Percentiles rank a stretch among this genome's conserved stretches.
These are phyloP conservation scores for Boletus pseudopeckii DNA, from an alignment of 768 basidiomycete species.

Conservation along the genomic window DNA sequence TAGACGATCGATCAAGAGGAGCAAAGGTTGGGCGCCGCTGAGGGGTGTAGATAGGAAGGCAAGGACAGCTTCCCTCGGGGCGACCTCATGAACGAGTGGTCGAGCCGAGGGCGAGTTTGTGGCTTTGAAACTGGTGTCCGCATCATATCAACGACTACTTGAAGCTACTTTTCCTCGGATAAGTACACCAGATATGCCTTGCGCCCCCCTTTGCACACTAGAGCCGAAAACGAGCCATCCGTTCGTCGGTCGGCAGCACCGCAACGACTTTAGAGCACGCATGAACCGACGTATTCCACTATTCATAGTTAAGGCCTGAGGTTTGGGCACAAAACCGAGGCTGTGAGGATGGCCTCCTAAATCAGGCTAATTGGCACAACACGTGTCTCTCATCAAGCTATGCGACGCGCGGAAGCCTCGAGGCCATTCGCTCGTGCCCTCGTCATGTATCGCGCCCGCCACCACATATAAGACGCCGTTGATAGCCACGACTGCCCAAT, in stretches of 20 bases:
- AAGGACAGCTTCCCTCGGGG: not conserved
- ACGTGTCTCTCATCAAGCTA: slow-evolving; percentile 21
- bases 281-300: too few relatives aligned
- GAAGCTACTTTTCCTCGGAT: too few relatives aligned
- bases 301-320: too few relatives aligned
- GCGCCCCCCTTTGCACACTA: slow-evolving; percentile 1
- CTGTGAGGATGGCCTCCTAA: slow-evolving; percentile 15
- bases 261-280: slow-evolving; percentile 2
- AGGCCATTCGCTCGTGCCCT: slow-evolving; percentile 28
- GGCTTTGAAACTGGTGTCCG: too few relatives aligned
- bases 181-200: not conserved
- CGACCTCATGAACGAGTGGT: too few relatives aligned
- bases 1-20: not conserved
- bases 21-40: not conserved
- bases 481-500: slow-evolving; percentile 22
- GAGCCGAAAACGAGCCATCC: too few relatives aligned
- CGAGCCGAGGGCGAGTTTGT: too few relatives aligned
- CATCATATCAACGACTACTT: not conserved
- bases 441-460: slow-evolving; percentile 21
- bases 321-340: slow-evolving; percentile 8
- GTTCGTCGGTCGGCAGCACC: too few relatives aligned
- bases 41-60: too few relatives aligned
- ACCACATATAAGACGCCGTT: slow-evolving; percentile 32
- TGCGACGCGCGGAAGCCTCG: slow-evolving; percentile 29
- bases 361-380: slow-evolving; percentile 8